A percentile compares a stretch with the other conserved stretches of the same genome.
Conservation (phyloP, 2,329 filamentous ascomycete species). For the Ciborinia camelliae region DNA sequence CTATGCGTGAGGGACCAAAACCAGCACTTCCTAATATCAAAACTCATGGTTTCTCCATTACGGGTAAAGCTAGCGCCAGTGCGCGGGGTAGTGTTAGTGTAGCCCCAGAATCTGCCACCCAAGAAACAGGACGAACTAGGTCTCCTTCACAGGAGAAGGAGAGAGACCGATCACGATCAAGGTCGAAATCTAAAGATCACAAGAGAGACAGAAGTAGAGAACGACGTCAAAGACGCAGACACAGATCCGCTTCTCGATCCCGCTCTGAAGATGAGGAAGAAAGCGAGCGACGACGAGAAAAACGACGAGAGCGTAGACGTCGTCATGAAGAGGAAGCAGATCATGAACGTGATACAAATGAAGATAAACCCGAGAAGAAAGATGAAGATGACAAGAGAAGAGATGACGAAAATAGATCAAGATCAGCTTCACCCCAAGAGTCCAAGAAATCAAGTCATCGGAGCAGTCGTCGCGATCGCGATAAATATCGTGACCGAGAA, state of each 20-base stretch:
- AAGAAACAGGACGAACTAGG: slow-evolving; percentile 31
- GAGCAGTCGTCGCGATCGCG: slow-evolving; percentile 55
- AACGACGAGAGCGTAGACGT: slow-evolving; percentile 33
- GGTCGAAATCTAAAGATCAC: slow-evolving; percentile 34
- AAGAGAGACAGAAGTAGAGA: slow-evolving; percentile 33
- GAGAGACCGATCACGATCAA: slow-evolving; percentile 38
- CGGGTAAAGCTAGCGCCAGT: slow-evolving; percentile 35
- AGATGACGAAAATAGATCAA: slow-evolving; percentile 53
- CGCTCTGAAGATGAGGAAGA: slow-evolving; percentile 35
- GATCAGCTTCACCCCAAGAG: slow-evolving; percentile 62
- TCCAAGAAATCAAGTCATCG: slow-evolving; percentile 56
- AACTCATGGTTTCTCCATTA: slow-evolving; percentile 39
- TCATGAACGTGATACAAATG: slow-evolving; percentile 19
- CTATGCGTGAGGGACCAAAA: slow-evolving; percentile 86
- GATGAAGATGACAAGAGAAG: slow-evolving; percentile 31
- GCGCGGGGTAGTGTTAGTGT: slow-evolving; percentile 31
- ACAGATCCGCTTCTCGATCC: slow-evolving; percentile 34
- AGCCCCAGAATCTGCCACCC: slow-evolving; percentile 29
- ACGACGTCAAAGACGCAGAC: slow-evolving; percentile 33
- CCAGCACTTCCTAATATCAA: slow-evolving; percentile 68
- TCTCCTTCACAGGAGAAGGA: slow-evolving; percentile 30
- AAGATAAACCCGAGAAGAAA: slow-evolving; percentile 25
- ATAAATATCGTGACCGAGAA: slow-evolving; percentile 47
- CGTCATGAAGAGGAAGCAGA: slow-evolving; percentile 32
- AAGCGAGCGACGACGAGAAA: slow-evolving; percentile 35